Evolutionary conservation across 257 asterid genomes (phyloP).

Genomic region (Craterostigma plantagineum): DNA sequence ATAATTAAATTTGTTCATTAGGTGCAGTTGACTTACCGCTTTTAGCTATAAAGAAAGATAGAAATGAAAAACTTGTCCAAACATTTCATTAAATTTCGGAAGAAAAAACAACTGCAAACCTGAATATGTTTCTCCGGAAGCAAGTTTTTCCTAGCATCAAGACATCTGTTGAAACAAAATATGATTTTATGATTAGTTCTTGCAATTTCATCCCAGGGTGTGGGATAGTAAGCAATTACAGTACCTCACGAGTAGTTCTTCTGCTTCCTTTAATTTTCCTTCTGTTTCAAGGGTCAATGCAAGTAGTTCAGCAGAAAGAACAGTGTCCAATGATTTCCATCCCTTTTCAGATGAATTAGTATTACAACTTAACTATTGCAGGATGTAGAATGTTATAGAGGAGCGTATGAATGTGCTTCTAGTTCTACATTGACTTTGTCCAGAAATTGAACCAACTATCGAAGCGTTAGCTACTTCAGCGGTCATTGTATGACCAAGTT

Average conservation of each 20-base stretch:
- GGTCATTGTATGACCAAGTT: background rate
- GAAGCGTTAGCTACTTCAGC: background rate
- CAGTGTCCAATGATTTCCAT: slow-evolving; percentile 67
- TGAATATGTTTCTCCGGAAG: slow-evolving; percentile 62
- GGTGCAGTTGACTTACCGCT: too few species aligned
- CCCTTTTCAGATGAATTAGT: background rate
- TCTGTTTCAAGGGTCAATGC: slow-evolving; percentile 51
- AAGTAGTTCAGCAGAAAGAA: slow-evolving; percentile 73
- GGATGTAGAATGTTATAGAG: background rate
- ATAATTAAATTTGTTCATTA: too few species aligned
- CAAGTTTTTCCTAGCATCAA: slow-evolving; percentile 42
- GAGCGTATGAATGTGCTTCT: background rate
- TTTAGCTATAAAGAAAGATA: background rate
- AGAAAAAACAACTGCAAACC: slow-evolving; percentile 31
- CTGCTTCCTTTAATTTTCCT: slow-evolving; percentile 63
- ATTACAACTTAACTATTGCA: background rate
- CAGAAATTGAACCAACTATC: background rate
- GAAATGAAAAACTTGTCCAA: background rate
- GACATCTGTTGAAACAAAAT: slow-evolving; percentile 50
- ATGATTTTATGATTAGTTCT: slow-evolving; percentile 12
- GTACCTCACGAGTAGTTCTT: slow-evolving; percentile 63
- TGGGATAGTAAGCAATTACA: slow-evolving; percentile 2
- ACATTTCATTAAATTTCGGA: slow-evolving; percentile 2
- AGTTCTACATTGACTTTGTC: background rate
- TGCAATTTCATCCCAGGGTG: background rate